Percentiles rank a stretch among this genome's conserved stretches.
phyloP scores from a whole-genome alignment of 2,329 filamentous ascomycete species.

The Penicillium sp. region DNA sequence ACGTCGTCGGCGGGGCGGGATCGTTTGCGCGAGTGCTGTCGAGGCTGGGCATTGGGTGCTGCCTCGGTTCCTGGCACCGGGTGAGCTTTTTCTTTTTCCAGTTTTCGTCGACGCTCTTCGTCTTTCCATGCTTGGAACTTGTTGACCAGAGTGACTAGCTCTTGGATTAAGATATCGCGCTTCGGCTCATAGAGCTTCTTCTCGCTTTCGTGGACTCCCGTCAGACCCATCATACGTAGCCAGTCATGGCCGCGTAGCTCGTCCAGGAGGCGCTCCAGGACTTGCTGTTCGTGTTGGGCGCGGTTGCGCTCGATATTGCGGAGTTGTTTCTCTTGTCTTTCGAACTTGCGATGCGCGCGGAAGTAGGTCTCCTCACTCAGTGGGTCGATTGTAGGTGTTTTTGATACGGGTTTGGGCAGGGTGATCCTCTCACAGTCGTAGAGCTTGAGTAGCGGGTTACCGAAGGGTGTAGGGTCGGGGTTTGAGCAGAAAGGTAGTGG shows the following conservation, averaged over 20 bases:
- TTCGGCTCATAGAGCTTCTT: conserved; percentile 86
- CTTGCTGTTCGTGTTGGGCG: conserved; percentile 64
- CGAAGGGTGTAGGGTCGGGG: conserved; percentile 29
- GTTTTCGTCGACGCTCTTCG: conserved; percentile 80
- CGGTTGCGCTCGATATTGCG: conserved; percentile 67
- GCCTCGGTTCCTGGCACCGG: conserved; percentile 11
- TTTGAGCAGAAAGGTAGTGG: conserved; percentile 28
- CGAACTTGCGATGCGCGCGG: conserved; percentile 60
- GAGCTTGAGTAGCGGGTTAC: conserved; percentile 40
- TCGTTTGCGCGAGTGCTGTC: conserved; percentile 14
- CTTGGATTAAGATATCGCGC: conserved; percentile 77
- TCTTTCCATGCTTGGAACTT: conserved; percentile 88
- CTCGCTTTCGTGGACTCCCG: conserved; percentile 76
- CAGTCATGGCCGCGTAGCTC: conserved; percentile 89
- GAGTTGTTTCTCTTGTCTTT: conserved; percentile 66
- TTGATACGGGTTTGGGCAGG: conserved; percentile 16
- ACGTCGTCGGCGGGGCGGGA: conserved; percentile 45
- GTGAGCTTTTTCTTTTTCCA: conserved; percentile 65
- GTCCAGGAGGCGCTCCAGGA: conserved; percentile 66
- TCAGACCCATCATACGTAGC: conserved; percentile 88
- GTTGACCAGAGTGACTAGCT: conserved; percentile 76
- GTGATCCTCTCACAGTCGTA: conserved; percentile 38
- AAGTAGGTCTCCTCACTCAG: conserved; percentile 57
- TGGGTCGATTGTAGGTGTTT: conserved; percentile 48
- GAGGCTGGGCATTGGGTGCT: neutral